Evolutionary conservation across 352 stramenopile genomes (phyloP).

Genomic region (Pythium rishiriense): DNA sequence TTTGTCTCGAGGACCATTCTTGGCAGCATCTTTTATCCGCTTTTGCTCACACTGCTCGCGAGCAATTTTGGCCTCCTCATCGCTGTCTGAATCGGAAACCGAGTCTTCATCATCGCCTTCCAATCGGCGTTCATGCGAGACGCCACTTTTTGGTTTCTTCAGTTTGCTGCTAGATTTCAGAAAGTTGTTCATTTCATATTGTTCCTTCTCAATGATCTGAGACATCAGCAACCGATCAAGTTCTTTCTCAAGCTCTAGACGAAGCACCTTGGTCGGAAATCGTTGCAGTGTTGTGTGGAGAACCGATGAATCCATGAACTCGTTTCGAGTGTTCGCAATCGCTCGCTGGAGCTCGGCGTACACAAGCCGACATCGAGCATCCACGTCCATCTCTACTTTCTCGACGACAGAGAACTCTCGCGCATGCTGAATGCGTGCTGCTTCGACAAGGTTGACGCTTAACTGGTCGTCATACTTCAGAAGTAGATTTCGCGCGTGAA

Average conservation of each 20-base stretch:
- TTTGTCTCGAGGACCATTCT: conserved; percentile 37
- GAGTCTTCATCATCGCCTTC: conserved; percentile 22
- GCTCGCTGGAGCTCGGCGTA: conserved; percentile 90
- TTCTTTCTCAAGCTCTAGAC: conserved; percentile 90
- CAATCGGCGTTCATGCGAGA: neutral
- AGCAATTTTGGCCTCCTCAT: conserved; percentile 69
- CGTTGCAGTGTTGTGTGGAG: conserved; percentile 90
- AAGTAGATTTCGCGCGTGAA: conserved; percentile 59
- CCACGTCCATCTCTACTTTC: conserved; percentile 79
- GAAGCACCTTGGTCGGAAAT: conserved; percentile 88
- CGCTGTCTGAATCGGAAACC: conserved; percentile 67
- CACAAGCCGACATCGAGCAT: conserved; percentile 84
- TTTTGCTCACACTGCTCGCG: conserved; percentile 43
- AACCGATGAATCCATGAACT: conserved; percentile 89
- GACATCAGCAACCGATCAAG: conserved; percentile 87
- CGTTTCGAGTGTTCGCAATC: conserved; percentile 76
- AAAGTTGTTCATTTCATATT: conserved; percentile 55
- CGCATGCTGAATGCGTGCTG: conserved; percentile 38
- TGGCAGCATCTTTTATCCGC: conserved; percentile 33
- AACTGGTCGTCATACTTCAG: conserved; percentile 68
- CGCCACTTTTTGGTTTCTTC: neutral
- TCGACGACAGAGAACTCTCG: conserved; percentile 29
- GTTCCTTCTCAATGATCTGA: conserved; percentile 80
- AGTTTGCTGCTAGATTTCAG: conserved; percentile 22
- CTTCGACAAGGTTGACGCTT: conserved; percentile 50